Conservation (phyloP, 2,329 filamentous ascomycete genomes). For the Xylariomycetidae sp. region DNA sequence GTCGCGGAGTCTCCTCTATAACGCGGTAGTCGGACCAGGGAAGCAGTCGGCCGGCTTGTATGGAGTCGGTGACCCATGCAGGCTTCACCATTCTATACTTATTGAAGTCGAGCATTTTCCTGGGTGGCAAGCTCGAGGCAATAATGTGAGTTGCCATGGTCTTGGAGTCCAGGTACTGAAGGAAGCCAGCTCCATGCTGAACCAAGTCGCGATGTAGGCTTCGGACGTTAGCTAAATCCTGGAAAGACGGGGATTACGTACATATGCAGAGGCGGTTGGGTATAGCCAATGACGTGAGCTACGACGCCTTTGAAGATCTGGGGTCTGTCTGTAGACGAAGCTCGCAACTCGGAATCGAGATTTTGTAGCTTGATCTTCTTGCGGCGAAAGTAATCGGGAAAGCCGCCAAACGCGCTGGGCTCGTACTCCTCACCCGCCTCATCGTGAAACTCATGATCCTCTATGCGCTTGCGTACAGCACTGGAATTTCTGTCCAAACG, state of each 20-base stretch:
- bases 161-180: constrained; percentile 93
- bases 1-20: constrained; percentile 75
- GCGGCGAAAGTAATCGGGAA: constrained; percentile 84
- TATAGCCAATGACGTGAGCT: constrained; percentile 91
- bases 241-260: constrained; percentile 28
- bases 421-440: constrained; percentile 91
- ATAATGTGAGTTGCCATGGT: constrained; percentile 96
- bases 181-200: constrained; percentile 86
- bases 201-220: constrained; percentile 81
- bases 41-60: constrained; percentile 72
- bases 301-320: constrained; percentile 88
- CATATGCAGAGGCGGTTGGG: constrained; percentile 85
- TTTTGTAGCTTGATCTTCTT: constrained; percentile 99
- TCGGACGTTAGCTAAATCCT: constrained; percentile 8
- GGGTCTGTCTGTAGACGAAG: constrained; percentile 64
- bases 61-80: constrained; percentile 88
- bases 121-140: constrained; percentile 82
- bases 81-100: constrained; percentile 91
- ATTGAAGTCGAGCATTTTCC: constrained; percentile 85
- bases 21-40: constrained; percentile 85
- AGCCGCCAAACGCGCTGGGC: constrained; percentile 80
- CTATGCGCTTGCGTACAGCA: constrained; percentile 57
- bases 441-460: constrained; percentile 66
- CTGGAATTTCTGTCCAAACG: constrained; percentile 61
- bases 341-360: constrained; percentile 75